Conservation (phyloP, 1,284 basidiomycete species). For the Tilletia horrida region DNA sequence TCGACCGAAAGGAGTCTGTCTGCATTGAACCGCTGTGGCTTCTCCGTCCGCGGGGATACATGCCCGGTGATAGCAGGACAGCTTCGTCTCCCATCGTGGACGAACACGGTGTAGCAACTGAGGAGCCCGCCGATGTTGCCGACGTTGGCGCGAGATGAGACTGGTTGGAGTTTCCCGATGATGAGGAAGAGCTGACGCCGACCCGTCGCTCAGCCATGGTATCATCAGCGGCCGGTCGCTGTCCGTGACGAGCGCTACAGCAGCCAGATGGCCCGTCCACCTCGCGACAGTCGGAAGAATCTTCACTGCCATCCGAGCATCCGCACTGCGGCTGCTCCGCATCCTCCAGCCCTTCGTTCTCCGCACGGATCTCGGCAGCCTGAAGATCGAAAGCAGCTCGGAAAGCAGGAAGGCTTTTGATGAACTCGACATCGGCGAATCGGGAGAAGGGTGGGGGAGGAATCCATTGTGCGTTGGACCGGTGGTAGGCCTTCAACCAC, state of each 20-base stretch:
- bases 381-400: conserved; percentile 44
- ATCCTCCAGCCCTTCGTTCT: conserved; percentile 33
- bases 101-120: conserved; percentile 33
- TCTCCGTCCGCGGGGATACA: conserved; percentile 4
- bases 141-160: conserved; percentile 31
- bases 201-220: conserved; percentile 17
- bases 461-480: conserved; percentile 40
- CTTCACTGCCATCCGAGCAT: neutral
- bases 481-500: conserved; percentile 51
- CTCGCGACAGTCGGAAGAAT: too few relatives aligned
- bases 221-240: too few relatives aligned
- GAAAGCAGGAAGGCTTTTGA: conserved; percentile 46
- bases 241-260: too few relatives aligned
- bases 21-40: neutral
- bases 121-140: conserved; percentile 32
- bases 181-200: conserved; percentile 23
- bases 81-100: neutral
- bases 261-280: too few relatives aligned
- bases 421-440: conserved; percentile 50
- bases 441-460: conserved; percentile 40
- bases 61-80: conserved; percentile 7
- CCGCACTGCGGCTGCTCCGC: neutral
- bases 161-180: conserved; percentile 33
- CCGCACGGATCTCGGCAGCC: conserved; percentile 42
- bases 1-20: neutral